phyloP scores from a whole-genome alignment of 768 basidiomycete species.

The Suillus brevipes region DNA sequence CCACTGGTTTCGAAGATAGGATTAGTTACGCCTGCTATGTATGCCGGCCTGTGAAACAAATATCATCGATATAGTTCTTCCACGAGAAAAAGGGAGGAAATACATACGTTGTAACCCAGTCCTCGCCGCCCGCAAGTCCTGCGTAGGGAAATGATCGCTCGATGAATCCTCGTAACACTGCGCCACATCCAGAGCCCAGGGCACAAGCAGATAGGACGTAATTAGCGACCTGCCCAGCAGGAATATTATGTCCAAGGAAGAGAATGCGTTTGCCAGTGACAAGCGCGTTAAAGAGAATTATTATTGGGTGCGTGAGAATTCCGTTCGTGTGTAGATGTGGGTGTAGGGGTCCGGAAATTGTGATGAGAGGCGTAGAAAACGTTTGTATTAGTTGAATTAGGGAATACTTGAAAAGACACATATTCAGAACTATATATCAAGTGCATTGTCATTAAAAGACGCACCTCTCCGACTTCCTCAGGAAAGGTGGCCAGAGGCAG shows the following conservation, averaged over 20 bases:
- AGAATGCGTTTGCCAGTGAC: constrained; percentile 95
- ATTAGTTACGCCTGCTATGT: constrained; percentile 96
- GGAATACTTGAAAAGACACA: constrained; percentile 65
- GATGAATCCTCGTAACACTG: constrained; percentile 79
- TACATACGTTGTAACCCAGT: constrained; percentile 85
- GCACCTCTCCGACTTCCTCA: constrained; percentile 95
- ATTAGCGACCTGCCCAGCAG: constrained; percentile 86
- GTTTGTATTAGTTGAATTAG: constrained; percentile 86
- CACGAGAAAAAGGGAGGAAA: constrained; percentile 2
- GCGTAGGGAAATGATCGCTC: constrained; percentile 95
- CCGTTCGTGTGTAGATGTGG: constrained; percentile 95
- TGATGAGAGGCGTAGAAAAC: constrained; percentile 63
- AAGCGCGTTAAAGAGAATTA: constrained; percentile 93
- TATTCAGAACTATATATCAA: constrained; percentile 14
- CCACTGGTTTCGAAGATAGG: constrained; percentile 90
- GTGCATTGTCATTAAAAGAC: constrained; percentile 31
- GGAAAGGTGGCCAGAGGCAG: constrained; percentile 88
- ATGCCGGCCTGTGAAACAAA: constrained; percentile 64
- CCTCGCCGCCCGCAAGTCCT: constrained; percentile 83
- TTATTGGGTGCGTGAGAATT: constrained; percentile 87
- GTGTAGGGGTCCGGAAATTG: constrained; percentile 73
- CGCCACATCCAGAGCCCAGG: constrained; percentile 87
- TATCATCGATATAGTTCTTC: neutral
- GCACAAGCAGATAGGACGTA: constrained; percentile 95
- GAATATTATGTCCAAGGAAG: constrained; percentile 87